A percentile compares a stretch with the other conserved stretches of the same genome.
phyloP scores from a whole-genome alignment of 176 grass and related monocot species.

The Bromus sterilis region DNA sequence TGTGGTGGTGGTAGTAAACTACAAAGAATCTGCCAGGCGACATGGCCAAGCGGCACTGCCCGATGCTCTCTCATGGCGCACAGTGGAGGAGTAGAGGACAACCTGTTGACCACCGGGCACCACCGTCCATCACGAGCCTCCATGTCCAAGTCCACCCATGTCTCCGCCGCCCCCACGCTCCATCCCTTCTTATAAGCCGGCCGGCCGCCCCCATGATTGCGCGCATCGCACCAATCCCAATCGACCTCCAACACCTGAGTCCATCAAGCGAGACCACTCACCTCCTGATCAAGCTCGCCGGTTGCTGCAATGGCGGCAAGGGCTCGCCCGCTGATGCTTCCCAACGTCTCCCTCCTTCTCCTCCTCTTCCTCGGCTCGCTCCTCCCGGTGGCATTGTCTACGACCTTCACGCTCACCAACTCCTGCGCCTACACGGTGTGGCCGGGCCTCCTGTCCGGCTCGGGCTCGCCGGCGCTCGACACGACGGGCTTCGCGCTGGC shows the following conservation, averaged over 20 bases:
- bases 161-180: background rate
- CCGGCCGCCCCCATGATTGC: background rate
- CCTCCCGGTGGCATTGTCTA: background rate
- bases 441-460: conserved; percentile 52
- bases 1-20: background rate
- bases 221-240: background rate
- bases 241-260: background rate
- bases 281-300: background rate
- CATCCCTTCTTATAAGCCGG: background rate
- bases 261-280: background rate
- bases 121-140: conserved; percentile 19
- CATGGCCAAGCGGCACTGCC: background rate
- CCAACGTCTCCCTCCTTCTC: background rate
- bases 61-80: background rate
- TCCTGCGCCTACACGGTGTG: conserved; percentile 63
- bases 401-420: conserved; percentile 59
- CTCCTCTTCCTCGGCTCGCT: background rate
- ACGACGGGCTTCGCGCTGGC: conserved; percentile 55
- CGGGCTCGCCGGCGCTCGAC: conserved; percentile 33
- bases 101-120: background rate
- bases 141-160: background rate
- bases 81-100: background rate
- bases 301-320: background rate
- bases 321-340: background rate
- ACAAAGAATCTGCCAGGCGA: background rate